Conservation (phyloP, 495 filamentous ascomycete genomes). For the Immersiella caudata region DNA sequence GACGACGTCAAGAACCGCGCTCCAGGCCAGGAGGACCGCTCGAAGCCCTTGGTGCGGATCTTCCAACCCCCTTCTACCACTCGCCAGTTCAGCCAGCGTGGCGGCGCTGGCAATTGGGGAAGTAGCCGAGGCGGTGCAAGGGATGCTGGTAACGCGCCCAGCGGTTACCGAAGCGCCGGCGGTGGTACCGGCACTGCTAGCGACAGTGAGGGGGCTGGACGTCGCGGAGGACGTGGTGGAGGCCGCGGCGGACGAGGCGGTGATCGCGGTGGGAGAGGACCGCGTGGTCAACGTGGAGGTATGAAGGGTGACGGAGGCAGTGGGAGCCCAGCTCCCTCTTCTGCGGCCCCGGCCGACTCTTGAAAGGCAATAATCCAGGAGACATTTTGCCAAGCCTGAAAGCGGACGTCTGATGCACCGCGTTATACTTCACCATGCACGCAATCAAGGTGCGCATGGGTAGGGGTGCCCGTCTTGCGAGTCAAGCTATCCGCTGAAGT, state of each 20-base stretch:
- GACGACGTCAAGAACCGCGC: constrained; percentile 70
- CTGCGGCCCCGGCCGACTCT: constrained; percentile 54
- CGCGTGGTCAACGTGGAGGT: constrained; percentile 63
- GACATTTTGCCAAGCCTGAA: not conserved
- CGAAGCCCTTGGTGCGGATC: constrained; percentile 77
- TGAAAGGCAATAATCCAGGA: constrained; percentile 27
- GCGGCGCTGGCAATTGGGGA: constrained; percentile 75
- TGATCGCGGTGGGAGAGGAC: constrained; percentile 57
- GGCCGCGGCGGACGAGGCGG: constrained; percentile 57
- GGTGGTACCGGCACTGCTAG: constrained; percentile 62
- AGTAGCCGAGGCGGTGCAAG: constrained; percentile 60
- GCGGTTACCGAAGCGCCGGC: constrained; percentile 73
- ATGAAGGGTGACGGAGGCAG: constrained; percentile 56
- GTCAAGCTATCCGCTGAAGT: not conserved
- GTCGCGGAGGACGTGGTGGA: constrained; percentile 67
- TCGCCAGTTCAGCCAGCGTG: constrained; percentile 53
- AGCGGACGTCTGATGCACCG: not conserved
- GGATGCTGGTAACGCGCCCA: constrained; percentile 45
- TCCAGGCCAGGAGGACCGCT: constrained; percentile 58
- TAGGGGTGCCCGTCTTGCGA: not conserved
- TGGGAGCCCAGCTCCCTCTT: constrained; percentile 54
- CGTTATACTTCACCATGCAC: not conserved
- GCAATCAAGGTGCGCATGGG: not conserved
- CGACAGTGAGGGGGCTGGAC: constrained; percentile 73
- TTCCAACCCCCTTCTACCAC: constrained; percentile 64